Conservation (phyloP, 2,329 filamentous ascomycete genomes). For the Pleomassaria siparia region DNA sequence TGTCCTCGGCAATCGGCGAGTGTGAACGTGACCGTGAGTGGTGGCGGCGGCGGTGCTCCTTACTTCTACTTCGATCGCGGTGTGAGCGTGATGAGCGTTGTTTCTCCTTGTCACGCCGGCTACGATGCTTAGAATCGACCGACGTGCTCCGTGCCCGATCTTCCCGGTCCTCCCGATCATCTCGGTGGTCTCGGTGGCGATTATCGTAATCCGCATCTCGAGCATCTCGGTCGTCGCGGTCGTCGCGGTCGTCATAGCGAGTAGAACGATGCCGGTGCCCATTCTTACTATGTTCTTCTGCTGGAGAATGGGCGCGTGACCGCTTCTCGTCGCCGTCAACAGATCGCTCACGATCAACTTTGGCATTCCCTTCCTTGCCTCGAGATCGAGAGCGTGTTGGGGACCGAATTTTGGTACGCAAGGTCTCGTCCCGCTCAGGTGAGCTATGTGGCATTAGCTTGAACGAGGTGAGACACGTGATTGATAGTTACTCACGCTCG, state of each 20-base stretch:
- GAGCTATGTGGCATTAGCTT: background rate
- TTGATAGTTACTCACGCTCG: slow-evolving; percentile 29
- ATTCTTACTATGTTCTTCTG: slow-evolving; percentile 39
- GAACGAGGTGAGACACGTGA: background rate
- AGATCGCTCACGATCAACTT: slow-evolving; percentile 26
- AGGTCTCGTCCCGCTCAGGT: slow-evolving; percentile 36
- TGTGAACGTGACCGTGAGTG: slow-evolving; percentile 46
- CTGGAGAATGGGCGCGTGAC: slow-evolving; percentile 44
- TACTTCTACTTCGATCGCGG: slow-evolving; percentile 49
- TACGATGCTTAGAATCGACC: slow-evolving; percentile 61
- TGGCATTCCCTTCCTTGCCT: slow-evolving; percentile 23
- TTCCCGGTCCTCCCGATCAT: slow-evolving; percentile 53
- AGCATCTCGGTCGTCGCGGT: slow-evolving; percentile 37
- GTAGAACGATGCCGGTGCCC: slow-evolving; percentile 53
- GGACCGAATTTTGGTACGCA: slow-evolving; percentile 42
- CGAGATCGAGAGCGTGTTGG: slow-evolving; percentile 44
- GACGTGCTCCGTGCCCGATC: slow-evolving; percentile 68
- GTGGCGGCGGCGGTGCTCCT: slow-evolving; percentile 47
- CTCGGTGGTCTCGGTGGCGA: slow-evolving; percentile 38
- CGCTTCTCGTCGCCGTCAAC: slow-evolving; percentile 51
- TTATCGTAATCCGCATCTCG: slow-evolving; percentile 40
- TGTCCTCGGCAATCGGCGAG: slow-evolving; percentile 31
- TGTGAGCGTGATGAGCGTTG: slow-evolving; percentile 49
- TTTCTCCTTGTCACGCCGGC: slow-evolving; percentile 51
- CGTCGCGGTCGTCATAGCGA: slow-evolving; percentile 42